A percentile compares a stretch with the other conserved stretches of the same genome.
Evolutionary conservation across 1,284 basidiomycete species (phyloP).

Genomic region (Inonotus obliquus): DNA sequence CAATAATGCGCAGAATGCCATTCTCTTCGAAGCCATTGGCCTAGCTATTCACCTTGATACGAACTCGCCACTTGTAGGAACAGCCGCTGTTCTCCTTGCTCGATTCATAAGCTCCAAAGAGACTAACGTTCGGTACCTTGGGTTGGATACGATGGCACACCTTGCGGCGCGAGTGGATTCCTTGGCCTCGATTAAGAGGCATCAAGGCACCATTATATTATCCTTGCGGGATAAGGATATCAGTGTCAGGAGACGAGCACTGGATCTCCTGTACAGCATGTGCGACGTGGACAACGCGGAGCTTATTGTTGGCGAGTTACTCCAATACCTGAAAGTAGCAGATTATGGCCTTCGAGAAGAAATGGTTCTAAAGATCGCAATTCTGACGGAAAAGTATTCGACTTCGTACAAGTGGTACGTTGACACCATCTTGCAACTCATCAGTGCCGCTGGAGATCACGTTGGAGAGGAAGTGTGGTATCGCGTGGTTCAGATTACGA

Average conservation of each 20-base stretch:
- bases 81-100: constrained; percentile 89
- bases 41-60: constrained; percentile 96
- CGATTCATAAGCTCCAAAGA: constrained; percentile 97
- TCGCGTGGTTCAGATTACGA: constrained; percentile 96
- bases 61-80: constrained; percentile 83
- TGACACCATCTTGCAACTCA: constrained; percentile 92
- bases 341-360: constrained; percentile 96
- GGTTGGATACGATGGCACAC: constrained; percentile 97
- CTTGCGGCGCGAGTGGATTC: constrained; percentile 91
- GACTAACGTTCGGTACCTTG: constrained; percentile 97
- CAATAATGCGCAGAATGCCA: constrained; percentile 96
- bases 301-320: constrained; percentile 89
- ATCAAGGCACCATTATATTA: constrained; percentile 93
- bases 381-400: constrained; percentile 96
- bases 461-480: constrained; percentile 99
- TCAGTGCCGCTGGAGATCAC: constrained; percentile 95
- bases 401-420: constrained; percentile 95
- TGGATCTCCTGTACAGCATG: constrained; percentile 98
- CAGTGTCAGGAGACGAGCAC: constrained; percentile 88
- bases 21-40: constrained; percentile 98
- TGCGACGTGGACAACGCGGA: constrained; percentile 96
- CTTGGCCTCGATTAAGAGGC: constrained; percentile 89
- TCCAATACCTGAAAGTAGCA: constrained; percentile 89
- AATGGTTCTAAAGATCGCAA: constrained; percentile 98
- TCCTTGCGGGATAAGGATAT: constrained; percentile 97